Evolutionary conservation across 2,329 filamentous ascomycete genomes (phyloP), one percentile per base, ranked within the genome.

Genomic region (Colletotrichum sp.): DNA sequence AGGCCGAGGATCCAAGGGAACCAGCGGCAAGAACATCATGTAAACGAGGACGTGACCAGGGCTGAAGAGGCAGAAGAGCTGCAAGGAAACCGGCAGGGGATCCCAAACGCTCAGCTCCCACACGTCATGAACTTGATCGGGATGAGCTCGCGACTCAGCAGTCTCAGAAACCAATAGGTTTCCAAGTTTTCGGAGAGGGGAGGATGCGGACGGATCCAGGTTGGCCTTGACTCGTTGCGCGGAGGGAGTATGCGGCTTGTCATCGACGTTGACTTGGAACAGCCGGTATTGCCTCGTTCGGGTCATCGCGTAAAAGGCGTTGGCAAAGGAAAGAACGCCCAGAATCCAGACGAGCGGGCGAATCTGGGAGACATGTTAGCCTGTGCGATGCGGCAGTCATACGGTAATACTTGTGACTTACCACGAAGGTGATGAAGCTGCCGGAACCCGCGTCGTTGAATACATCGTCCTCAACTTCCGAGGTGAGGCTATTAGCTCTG

Each of bases 31-130:
- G 79, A 96, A 96, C 36, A 98, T 89, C 88, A 93, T 94, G 86
- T 99, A 98, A 32, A 98, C 90, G 64, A 98, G 86, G n/a, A 98
- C 91, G 85, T 99, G 98, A 0, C 95, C 94, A 0, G 97, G 97
- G 80, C 96, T 98, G 87, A 99, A 99, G 55, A 97, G 88, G 80
- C 95, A 97, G 82, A 98, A 96, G 4, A 99, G 87, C 48, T 93
- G 92, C 69, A 99, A 86, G 61, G 93, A 95, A 43, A 98, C 90
- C 3, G 96, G 95, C 63, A 96, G 90, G 38, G 98, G 97, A 82
- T 99, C 96, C 97, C 97, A 99, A 8, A 99, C 90, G 3, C 94
- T 91, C 66, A 99, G 86, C 84, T 99, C 96, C 97, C 97, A 99
- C 12, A 99, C 97, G 84, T 99, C 96, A 13, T 93, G 91, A 30